Conservation (phyloP, 2,329 filamentous ascomycete species). For the Monilinia vaccinii-corymbosi region DNA sequence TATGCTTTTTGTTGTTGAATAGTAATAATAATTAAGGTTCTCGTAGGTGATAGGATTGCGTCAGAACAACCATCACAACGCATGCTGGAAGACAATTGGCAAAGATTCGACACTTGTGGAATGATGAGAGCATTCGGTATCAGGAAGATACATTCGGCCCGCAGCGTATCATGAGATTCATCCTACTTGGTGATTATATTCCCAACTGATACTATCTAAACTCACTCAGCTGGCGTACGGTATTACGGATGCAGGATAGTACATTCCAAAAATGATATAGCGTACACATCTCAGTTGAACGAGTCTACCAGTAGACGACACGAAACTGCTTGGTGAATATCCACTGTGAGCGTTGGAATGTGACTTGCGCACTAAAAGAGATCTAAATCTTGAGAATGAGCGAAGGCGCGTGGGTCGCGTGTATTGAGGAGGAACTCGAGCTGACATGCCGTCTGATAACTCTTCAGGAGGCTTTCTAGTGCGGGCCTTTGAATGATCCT, state of each 20-base stretch:
- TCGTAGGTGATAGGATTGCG: neutral
- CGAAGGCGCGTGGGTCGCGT: neutral
- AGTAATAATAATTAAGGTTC: neutral
- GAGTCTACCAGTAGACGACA: no score
- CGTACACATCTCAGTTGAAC: no score
- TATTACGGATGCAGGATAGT: no score
- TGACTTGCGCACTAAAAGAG: neutral
- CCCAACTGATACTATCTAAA: neutral
- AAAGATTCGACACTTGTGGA: neutral
- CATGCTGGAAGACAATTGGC: neutral
- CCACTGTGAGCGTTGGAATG: neutral
- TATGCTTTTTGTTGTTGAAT: neutral
- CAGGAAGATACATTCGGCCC: slow-evolving; percentile 4
- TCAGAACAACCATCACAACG: neutral
- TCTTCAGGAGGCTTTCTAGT: no score
- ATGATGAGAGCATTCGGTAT: neutral
- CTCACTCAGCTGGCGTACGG: no score
- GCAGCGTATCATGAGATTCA: neutral
- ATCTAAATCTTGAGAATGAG: neutral
- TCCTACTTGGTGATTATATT: neutral
- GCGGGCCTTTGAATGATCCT: no score
- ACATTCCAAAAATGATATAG: no score
- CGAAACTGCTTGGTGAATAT: neutral
- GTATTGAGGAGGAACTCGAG: neutral
- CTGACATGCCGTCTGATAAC: no score